Percentiles rank a stretch among this genome's conserved stretches.
Evolutionary conservation across 805 yeast genomes (phyloP).

Genomic region (Metschnikowia santaceciliae): DNA sequence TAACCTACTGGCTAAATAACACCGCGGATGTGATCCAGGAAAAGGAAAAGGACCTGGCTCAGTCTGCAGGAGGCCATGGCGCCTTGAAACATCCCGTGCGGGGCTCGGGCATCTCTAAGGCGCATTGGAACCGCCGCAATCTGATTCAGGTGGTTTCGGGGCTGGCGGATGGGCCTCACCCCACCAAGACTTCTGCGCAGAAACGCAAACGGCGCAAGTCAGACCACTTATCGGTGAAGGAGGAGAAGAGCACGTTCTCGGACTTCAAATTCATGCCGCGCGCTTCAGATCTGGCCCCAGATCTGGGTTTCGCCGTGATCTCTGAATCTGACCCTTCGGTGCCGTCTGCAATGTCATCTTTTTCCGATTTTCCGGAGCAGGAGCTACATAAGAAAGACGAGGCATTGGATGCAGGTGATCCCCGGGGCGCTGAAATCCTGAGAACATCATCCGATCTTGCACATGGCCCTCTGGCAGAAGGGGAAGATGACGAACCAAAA

Average conservation of each 20-base stretch:
- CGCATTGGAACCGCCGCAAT: slow-evolving; percentile 16
- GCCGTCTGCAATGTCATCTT: not conserved
- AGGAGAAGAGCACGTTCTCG: slow-evolving; percentile 5
- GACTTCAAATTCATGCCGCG: not conserved
- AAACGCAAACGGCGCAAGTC: slow-evolving; percentile 16
- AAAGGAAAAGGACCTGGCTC: slow-evolving; percentile 9
- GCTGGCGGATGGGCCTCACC: not conserved
- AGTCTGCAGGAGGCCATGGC: not conserved
- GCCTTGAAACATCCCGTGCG: slow-evolving; percentile 22
- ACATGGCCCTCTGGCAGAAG: not conserved
- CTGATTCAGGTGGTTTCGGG: slow-evolving; percentile 12
- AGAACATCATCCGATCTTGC: not conserved
- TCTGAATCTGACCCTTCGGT: not conserved
- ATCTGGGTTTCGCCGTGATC: slow-evolving; percentile 2
- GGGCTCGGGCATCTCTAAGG: slow-evolving; percentile 23
- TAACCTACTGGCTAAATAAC: slow-evolving; percentile 30
- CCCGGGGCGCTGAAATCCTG: not conserved
- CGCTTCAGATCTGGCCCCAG: not conserved
- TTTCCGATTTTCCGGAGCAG: not conserved
- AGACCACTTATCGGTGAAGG: not conserved
- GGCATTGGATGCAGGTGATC: not conserved
- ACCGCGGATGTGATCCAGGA: slow-evolving; percentile 16
- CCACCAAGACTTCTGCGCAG: slow-evolving; percentile 6
- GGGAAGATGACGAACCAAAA: slow-evolving; percentile 16
- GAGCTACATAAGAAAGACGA: not conserved